Evolutionary conservation across 257 asterid genomes (phyloP).

Genomic region (Cordia subcordata): DNA sequence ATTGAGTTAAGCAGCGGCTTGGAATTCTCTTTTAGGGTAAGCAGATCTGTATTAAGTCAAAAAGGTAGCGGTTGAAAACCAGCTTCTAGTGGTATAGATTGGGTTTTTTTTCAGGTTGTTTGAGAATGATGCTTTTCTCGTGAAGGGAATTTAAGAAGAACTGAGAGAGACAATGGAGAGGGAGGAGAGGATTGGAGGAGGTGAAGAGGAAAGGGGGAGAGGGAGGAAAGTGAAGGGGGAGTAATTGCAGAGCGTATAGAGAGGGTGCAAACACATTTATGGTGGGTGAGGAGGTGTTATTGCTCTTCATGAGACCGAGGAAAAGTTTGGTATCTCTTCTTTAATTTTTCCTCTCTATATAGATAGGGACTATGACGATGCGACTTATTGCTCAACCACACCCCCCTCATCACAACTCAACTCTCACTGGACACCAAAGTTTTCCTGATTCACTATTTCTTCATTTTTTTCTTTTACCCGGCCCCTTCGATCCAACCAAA

Average conservation of each 20-base stretch:
- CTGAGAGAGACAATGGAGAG: constrained; percentile 11
- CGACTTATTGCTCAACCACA: constrained; percentile 24
- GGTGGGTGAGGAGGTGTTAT: constrained; percentile 42
- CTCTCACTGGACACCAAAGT: not conserved
- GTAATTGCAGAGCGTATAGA: constrained; percentile 67
- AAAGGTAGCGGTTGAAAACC: constrained; percentile 2
- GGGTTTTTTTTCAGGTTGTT: constrained; percentile 15
- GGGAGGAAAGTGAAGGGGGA: constrained; percentile 26
- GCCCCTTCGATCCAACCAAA: too few relatives aligned
- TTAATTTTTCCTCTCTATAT: constrained; percentile 33
- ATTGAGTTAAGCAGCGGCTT: too few relatives aligned
- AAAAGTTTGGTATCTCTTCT: constrained; percentile 15
- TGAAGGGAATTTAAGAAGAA: constrained; percentile 62
- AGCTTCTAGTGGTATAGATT: constrained; percentile 3
- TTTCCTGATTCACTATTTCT: too few relatives aligned
- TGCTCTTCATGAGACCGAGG: constrained; percentile 43
- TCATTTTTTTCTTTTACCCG: too few relatives aligned
- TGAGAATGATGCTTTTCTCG: constrained; percentile 42
- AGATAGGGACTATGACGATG: constrained; percentile 15
- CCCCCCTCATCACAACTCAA: constrained; percentile 4
- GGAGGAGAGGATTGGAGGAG: not conserved
- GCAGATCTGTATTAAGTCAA: not conserved
- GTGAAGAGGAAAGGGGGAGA: constrained; percentile 23
- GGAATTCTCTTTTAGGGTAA: not conserved
- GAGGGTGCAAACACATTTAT: constrained; percentile 78